phyloP scores from a whole-genome alignment of 2,329 filamentous ascomycete species.

The Knoxdaviesia proteae region DNA sequence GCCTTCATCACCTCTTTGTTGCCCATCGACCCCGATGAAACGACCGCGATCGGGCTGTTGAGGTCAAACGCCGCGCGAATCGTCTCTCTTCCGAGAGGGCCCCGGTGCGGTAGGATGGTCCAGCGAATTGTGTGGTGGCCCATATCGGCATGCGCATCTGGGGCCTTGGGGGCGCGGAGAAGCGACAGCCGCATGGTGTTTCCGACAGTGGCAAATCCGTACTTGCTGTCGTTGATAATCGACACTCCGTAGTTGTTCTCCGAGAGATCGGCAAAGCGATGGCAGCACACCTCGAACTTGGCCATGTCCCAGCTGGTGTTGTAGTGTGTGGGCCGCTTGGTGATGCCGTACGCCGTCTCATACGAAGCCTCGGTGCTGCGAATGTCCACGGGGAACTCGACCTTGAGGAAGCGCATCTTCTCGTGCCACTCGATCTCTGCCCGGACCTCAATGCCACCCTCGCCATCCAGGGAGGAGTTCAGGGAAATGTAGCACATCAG shows the following conservation, averaged over 20 bases:
- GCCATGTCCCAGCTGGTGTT: slow-evolving; percentile 98
- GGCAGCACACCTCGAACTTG: slow-evolving; percentile 91
- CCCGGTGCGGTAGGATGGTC: slow-evolving; percentile 72
- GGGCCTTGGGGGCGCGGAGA: slow-evolving; percentile 73
- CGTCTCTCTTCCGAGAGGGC: slow-evolving; percentile 48
- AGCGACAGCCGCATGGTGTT: slow-evolving; percentile 79
- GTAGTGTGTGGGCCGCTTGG: slow-evolving; percentile 83
- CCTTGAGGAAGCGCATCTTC: slow-evolving; percentile 94
- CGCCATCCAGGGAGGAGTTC: slow-evolving; percentile 40
- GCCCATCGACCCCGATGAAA: slow-evolving; percentile 2
- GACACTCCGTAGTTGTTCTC: slow-evolving; percentile 80
- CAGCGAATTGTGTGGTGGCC: slow-evolving; percentile 71
- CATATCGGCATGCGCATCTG: slow-evolving; percentile 89
- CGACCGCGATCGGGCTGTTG: slow-evolving; percentile 50
- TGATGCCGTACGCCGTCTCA: slow-evolving; percentile 83
- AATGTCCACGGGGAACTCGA: slow-evolving; percentile 88
- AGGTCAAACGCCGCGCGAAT: slow-evolving; percentile 75
- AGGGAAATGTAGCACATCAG: slow-evolving; percentile 73
- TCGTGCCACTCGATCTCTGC: slow-evolving; percentile 94
- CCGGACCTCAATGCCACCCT: slow-evolving; percentile 13
- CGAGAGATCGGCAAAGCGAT: slow-evolving; percentile 81
- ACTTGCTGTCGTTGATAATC: slow-evolving; percentile 88
- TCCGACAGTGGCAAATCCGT: slow-evolving; percentile 79
- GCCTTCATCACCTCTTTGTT: no score
- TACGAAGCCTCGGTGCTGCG: slow-evolving; percentile 84